A percentile compares a stretch with the other conserved stretches of the same genome.
Evolutionary conservation across 208 protist species (phyloP).

Genomic region (Leptomonas seymouri): DNA sequence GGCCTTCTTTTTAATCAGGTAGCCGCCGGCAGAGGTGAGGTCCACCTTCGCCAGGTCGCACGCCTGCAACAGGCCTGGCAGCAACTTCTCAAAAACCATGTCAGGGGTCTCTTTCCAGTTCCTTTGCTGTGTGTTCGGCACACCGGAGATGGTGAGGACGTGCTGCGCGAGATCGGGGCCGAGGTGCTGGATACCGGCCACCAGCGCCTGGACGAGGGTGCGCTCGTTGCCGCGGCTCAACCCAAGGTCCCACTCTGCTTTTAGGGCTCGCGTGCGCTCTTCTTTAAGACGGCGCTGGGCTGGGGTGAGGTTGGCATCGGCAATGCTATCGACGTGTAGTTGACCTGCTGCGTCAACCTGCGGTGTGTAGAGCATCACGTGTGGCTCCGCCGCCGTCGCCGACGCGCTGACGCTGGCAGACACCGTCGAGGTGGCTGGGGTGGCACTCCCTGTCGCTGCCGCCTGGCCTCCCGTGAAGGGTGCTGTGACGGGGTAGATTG

Average conservation of each 20-base stretch:
- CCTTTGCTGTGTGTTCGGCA: conserved; percentile 47
- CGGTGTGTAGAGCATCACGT: conserved; percentile 25
- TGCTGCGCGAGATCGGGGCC: conserved; percentile 77
- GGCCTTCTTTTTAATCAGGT: conserved; percentile 45
- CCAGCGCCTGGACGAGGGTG: conserved; percentile 45
- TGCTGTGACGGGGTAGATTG: conserved; percentile 69
- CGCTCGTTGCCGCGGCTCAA: conserved; percentile 44
- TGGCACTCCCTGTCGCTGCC: not conserved
- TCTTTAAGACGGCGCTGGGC: conserved; percentile 24
- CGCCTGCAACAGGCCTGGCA: conserved; percentile 62
- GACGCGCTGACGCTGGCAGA: not conserved
- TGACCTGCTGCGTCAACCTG: conserved; percentile 19
- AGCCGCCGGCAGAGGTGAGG: conserved; percentile 53
- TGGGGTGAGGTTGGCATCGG: conserved; percentile 20
- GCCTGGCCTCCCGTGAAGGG: conserved; percentile 17
- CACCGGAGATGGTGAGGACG: conserved; percentile 51
- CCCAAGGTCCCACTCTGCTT: conserved; percentile 56
- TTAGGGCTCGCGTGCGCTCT: conserved; percentile 31
- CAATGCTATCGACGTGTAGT: conserved; percentile 21
- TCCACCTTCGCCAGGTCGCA: conserved; percentile 45
- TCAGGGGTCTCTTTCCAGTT: conserved; percentile 23
- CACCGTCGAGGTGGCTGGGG: not conserved
- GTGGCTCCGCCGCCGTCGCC: conserved; percentile 1
- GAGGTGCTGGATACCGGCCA: conserved; percentile 74
- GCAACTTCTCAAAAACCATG: conserved; percentile 45